These are phyloP conservation scores for Neospermospora avenae DNA, from an alignment of 2,329 filamentous ascomycete genomes.

Conservation along the genomic window DNA sequence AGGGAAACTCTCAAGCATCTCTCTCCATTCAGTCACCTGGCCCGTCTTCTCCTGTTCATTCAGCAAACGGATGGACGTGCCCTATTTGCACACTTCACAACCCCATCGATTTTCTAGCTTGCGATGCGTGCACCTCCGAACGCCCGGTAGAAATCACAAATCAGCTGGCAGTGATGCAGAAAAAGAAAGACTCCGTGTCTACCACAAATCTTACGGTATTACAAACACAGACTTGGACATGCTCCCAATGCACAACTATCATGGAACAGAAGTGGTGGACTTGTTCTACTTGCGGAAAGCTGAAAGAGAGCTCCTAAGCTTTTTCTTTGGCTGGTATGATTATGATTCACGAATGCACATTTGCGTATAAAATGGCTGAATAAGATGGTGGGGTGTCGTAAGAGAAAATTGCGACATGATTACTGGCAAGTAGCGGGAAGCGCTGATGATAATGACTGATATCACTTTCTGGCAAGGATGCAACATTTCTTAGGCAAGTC, in stretches of 20 bases:
- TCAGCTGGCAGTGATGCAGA: conserved; percentile 21
- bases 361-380: background rate
- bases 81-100: conserved; percentile 56
- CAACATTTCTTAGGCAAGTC: background rate
- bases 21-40: background rate
- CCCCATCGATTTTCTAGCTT: conserved; percentile 47
- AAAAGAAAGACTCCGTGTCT: conserved; percentile 3
- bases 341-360: background rate
- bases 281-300: conserved; percentile 51
- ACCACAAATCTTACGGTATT: conserved; percentile 13
- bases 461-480: background rate
- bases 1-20: background rate
- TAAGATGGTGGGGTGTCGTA: background rate
- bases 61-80: conserved; percentile 53
- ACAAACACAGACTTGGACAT: conserved; percentile 43
- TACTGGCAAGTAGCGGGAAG: background rate
- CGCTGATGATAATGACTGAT: background rate
- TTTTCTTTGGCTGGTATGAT: background rate
- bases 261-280: conserved; percentile 57
- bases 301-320: conserved; percentile 48
- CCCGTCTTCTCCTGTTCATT: conserved; percentile 8
- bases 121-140: conserved; percentile 54
- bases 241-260: conserved; percentile 47
- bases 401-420: background rate
- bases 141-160: conserved; percentile 36